These are phyloP conservation scores for Oxalis stricta DNA, from an alignment of 441 rosid species.

Conservation along the genomic window DNA sequence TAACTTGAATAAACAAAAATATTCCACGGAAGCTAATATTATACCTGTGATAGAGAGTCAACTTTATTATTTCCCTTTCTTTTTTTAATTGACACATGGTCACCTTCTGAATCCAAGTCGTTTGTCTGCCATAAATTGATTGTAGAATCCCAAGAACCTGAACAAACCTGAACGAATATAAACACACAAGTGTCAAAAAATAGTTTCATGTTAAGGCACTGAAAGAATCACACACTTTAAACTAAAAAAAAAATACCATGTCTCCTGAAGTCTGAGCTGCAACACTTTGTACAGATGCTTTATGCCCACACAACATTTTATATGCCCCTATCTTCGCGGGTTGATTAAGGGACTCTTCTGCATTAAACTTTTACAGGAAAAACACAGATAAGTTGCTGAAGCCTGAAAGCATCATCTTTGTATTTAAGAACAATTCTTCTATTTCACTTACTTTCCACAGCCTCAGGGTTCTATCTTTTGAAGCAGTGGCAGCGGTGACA, in stretches of 20 bases:
- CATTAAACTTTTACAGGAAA: slow-evolving; percentile 39
- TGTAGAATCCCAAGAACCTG: slow-evolving; percentile 87
- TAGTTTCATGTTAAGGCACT: not conserved
- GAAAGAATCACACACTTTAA: not conserved
- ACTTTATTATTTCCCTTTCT: slow-evolving; percentile 59
- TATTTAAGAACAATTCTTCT: slow-evolving; percentile 2
- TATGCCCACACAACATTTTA: slow-evolving; percentile 80
- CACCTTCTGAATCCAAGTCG: slow-evolving; percentile 34
- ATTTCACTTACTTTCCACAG: slow-evolving; percentile 72
- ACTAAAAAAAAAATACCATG: slow-evolving; percentile 36
- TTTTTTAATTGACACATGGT: slow-evolving; percentile 58
- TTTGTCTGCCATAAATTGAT: slow-evolving; percentile 69
- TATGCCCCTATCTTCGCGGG: slow-evolving; percentile 48
- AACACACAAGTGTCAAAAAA: not conserved
- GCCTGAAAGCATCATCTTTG: not conserved
- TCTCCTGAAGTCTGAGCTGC: slow-evolving; percentile 50
- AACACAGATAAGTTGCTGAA: slow-evolving; percentile 7
- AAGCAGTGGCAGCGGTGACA: slow-evolving; percentile 61
- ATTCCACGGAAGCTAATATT: not conserved
- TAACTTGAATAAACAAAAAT: slow-evolving; percentile 2
- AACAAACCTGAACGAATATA: slow-evolving; percentile 43
- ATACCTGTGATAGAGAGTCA: slow-evolving; percentile 70
- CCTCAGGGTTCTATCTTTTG: slow-evolving; percentile 82
- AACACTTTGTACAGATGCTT: slow-evolving; percentile 74
- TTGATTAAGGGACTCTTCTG: slow-evolving; percentile 25